Base-by-base conservation (phyloP, 2,329 filamentous ascomycete species). In the Fonsecaea erecta region DNA sequence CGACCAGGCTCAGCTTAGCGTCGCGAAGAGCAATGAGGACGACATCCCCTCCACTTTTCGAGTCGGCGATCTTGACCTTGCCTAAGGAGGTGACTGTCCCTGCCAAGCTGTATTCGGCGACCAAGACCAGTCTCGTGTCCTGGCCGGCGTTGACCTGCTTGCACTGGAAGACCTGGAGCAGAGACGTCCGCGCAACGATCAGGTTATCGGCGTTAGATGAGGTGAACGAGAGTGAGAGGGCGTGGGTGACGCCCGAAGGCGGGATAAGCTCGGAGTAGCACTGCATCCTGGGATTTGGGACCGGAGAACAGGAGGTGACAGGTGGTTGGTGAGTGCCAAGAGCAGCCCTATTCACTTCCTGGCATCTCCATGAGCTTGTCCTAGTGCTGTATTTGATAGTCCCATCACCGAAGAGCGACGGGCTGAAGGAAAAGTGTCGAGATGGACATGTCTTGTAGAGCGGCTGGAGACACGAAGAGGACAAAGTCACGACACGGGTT, bases 241-340 rank as follows among this genome's bases (percentile, higher is more conserved):
- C 92, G 81, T 97, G 90, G 74, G 92, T 93, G 80, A 98, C 93
- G 77, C 93, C 93, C 77, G 93, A 96, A 61, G 95, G 93, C 82
- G 94, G 91, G 77, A 92, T 88, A 77, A 99, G 85, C 84, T 99
- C 95, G 75, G 92, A 93, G 81, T 98, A 98, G 84, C 92, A 96
- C 86, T 98, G 94, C 94, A 98, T 98, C 66, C 65, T 74, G 71
- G 63, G n/a, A 1, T 34, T 61, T 14, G 51, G 14, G 2, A 24
- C 16, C 32, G 48, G 16, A 18, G 24, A 28, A 24, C 12, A 40
- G 40, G 3, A 21, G 21, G 43, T 48, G 43, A 11, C 21, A 24
- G 18, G 18, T 24, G 43, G 11, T 48, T 16, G 18, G 21, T 48
- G 43, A 48, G 18, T 48, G 43, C 43, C 43, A 12, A 18, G 18